Conservation (phyloP, 768 basidiomycete species). For the Boletus rufocinnamomeus region DNA sequence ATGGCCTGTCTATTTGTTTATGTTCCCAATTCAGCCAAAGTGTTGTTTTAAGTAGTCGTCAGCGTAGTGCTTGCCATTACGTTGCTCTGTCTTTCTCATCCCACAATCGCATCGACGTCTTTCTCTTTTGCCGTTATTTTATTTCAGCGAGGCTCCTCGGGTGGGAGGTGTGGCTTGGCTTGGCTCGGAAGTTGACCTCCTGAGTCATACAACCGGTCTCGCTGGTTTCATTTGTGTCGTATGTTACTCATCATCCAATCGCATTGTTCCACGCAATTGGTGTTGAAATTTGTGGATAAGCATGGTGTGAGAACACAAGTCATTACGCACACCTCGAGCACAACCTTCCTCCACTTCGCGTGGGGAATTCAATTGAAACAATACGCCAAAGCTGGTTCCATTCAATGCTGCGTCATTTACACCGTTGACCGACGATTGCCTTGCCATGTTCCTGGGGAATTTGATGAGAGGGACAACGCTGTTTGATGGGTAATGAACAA, state of each 20-base stretch:
- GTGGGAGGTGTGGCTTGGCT: slow-evolving; percentile 9
- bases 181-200: slow-evolving; percentile 42
- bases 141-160: slow-evolving; percentile 15
- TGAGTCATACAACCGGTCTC: slow-evolving; percentile 19
- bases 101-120: slow-evolving; percentile 17
- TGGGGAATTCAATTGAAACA: background rate
- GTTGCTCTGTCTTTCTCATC: slow-evolving; percentile 20
- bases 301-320: background rate
- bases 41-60: slow-evolving; percentile 32
- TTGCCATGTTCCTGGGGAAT: slow-evolving; percentile 72
- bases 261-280: slow-evolving; percentile 7
- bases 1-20: slow-evolving; percentile 24
- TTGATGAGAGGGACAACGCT: slow-evolving; percentile 3
- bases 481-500: slow-evolving; percentile 25
- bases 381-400: background rate
- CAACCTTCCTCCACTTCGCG: background rate
- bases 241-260: slow-evolving; percentile 17
- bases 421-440: slow-evolving; percentile 79
- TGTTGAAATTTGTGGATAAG: background rate
- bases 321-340: background rate
- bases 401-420: slow-evolving; percentile 54
- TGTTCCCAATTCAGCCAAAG: slow-evolving; percentile 23
- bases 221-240: slow-evolving; percentile 13
- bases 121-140: slow-evolving; percentile 26
- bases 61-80: slow-evolving; percentile 31